Evolutionary conservation across 139 green algal species (phyloP).

Genomic region (Chlamydomonas sp.): DNA sequence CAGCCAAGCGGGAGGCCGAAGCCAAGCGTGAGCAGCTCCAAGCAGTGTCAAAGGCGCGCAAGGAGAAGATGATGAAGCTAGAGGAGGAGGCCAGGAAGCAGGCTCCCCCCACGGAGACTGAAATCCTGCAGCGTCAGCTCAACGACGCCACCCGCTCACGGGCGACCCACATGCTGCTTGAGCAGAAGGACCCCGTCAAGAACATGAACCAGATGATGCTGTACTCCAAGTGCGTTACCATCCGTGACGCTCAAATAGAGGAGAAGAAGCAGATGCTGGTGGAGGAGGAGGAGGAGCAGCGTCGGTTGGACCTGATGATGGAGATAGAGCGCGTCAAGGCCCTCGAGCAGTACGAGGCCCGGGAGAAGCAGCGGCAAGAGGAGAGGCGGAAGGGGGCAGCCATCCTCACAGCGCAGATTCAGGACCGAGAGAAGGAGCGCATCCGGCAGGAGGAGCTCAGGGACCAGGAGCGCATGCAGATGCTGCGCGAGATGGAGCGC

Average conservation of each 20-base stretch:
- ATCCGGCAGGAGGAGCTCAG: conserved; percentile 70
- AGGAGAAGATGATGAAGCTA: conserved; percentile 80
- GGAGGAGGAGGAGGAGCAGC: conserved; percentile 70
- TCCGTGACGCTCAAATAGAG: conserved; percentile 85
- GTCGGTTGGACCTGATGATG: conserved; percentile 84
- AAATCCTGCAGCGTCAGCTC: conserved; percentile 52
- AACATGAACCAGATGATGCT: conserved; percentile 94
- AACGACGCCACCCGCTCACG: conserved; percentile 60
- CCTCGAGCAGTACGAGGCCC: conserved; percentile 70
- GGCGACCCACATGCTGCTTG: conserved; percentile 67
- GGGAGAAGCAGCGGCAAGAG: conserved; percentile 73
- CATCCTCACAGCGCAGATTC: conserved; percentile 84
- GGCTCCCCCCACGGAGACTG: conserved; percentile 71
- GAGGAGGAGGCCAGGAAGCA: conserved; percentile 75
- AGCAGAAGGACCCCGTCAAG: conserved; percentile 88
- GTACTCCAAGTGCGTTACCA: conserved; percentile 89
- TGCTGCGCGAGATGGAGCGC: conserved; percentile 75
- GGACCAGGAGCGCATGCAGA: conserved; percentile 67
- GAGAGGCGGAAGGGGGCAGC: conserved; percentile 70
- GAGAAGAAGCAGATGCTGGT: conserved; percentile 82
- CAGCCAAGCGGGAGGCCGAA: conserved; percentile 52
- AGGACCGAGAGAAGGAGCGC: conserved; percentile 65
- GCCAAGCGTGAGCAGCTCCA: conserved; percentile 41
- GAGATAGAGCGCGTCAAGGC: conserved; percentile 81
- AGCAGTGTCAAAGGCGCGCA: conserved; percentile 65